Conservation (phyloP, 208 protist species). For the Trypanosoma theileri region DNA sequence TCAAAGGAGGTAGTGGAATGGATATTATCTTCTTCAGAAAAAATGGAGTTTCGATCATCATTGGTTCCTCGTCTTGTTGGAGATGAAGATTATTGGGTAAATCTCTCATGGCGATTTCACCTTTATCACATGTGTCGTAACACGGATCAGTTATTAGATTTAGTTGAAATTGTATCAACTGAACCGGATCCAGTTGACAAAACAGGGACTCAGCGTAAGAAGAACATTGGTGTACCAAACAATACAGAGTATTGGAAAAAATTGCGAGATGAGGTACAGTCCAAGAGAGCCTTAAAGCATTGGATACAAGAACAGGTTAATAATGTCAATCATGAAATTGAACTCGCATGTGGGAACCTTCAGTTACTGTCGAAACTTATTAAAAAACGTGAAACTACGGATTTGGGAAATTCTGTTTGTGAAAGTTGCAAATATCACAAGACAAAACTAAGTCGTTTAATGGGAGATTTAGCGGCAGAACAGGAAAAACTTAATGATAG, state of each 20-base stretch:
- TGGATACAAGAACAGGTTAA: conserved; percentile 21
- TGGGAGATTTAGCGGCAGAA: conserved; percentile 35
- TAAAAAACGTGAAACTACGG: conserved; percentile 41
- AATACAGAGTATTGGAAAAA: conserved; percentile 27
- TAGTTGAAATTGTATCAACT: conserved; percentile 32
- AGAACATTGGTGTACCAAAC: conserved; percentile 7
- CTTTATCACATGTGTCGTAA: conserved; percentile 41
- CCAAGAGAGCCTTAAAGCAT: conserved; percentile 25
- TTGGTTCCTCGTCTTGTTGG: conserved; percentile 46
- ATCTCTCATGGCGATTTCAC: conserved; percentile 44
- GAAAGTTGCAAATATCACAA: conserved; percentile 81
- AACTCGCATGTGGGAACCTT: conserved; percentile 50
- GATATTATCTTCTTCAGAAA: conserved; percentile 28
- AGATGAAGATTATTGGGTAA: conserved; percentile 62
- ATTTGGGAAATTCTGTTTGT: conserved; percentile 52
- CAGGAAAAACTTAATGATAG: conserved; percentile 37
- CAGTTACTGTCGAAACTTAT: conserved; percentile 57
- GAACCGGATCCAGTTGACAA: conserved; percentile 13
- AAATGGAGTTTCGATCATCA: conserved; percentile 37
- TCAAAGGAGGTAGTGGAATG: conserved; percentile 39
- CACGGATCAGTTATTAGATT: conserved; percentile 27
- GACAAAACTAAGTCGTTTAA: conserved; percentile 48
- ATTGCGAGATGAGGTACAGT: conserved; percentile 32
- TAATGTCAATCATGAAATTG: conserved; percentile 39
- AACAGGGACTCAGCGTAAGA: neutral